Base-by-base conservation (phyloP, 495 filamentous ascomycete species). In the Daldinia concentrica region DNA sequence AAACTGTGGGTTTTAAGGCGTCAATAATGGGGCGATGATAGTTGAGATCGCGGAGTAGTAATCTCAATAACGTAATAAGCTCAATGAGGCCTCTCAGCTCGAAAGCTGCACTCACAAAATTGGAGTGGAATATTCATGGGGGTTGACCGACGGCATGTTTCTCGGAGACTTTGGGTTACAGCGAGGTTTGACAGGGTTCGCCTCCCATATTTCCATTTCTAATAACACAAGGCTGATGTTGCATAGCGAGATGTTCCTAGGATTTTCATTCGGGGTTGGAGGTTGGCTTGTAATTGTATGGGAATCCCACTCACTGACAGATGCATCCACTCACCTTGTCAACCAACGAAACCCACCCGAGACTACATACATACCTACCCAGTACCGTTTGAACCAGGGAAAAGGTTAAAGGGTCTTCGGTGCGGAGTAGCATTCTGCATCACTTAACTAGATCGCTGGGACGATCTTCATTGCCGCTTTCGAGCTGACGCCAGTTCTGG, bases 391-490 rank as follows among this genome's bases (percentile, higher is more conserved):
- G 55, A 60, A 26, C 59, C 60, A 67, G 54, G 58, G 61, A 30
- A 34, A 37, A 34, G 48, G 29, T 27, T 57, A 36, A 48, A 66
- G 36, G 62, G 68, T 52, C 22, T 48, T 58, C 48, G 52, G 56
- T 60, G 50, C 54, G 62, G 37, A 51, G 52, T 67, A 68, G 55
- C 62, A 30, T 66, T 69, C 62, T 69, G 55, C 56, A 67, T 39
- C 58, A 61, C 64, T 27, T n/a, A 52, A 58, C 58, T 69, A 69
- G 66, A 73, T 73, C 71, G 62, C 37, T 73, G 71, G 71, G 66
- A 62, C 62, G 71, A 73, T 73, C 66, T 69, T 73, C 62, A 63
- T 66, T 69, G 71, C 66, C 71, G 62, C 58, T 73, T 66, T 66
- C 58, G 66, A 58, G 54, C 43, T 52, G 58, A 69, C 57, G 62